Percentiles rank a stretch among this genome's conserved stretches.
phyloP scores from a whole-genome alignment of 208 protist species.

The Crithidia expoeki region DNA sequence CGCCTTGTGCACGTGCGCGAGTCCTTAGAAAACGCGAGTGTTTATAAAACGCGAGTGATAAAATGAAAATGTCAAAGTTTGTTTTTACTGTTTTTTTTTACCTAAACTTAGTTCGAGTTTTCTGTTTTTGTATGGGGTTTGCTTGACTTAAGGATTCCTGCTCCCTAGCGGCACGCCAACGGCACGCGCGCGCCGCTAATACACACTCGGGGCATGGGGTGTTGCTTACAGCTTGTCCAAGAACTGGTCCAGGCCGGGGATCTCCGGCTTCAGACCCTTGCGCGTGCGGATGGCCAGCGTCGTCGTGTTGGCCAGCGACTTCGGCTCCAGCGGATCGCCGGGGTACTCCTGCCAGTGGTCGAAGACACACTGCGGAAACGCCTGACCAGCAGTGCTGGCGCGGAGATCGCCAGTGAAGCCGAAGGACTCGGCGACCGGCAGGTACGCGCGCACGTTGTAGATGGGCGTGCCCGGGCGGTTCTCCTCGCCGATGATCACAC shows the following conservation, averaged over 20 bases:
- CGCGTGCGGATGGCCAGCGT: constrained; percentile 91
- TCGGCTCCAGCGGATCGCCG: constrained; percentile 85
- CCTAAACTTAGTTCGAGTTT: too few species aligned
- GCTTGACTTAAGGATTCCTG: too few species aligned
- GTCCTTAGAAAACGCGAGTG: too few species aligned
- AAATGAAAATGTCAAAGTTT: too few species aligned
- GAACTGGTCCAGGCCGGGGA: constrained; percentile 93
- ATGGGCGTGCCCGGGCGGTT: constrained; percentile 96
- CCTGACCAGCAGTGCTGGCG: constrained; percentile 94
- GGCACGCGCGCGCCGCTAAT: too few species aligned
- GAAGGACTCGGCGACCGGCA: constrained; percentile 99
- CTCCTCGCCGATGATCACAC: constrained; percentile 96
- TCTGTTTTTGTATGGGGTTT: too few species aligned
- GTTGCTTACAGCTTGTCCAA: constrained; percentile 97
- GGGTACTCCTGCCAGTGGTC: constrained; percentile 97
- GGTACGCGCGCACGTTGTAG: constrained; percentile 97
- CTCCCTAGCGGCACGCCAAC: too few species aligned
- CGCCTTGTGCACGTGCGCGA: too few species aligned
- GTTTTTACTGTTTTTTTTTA: too few species aligned
- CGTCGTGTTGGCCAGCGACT: constrained; percentile 70
- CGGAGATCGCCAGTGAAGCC: constrained; percentile 96
- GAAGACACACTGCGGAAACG: constrained; percentile 98
- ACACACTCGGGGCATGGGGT: too few species aligned
- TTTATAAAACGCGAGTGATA: too few species aligned
- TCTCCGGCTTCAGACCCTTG: constrained; percentile 97